Evolutionary conservation across 306 rosid genomes (phyloP).

Genomic region (Inga laurina): DNA sequence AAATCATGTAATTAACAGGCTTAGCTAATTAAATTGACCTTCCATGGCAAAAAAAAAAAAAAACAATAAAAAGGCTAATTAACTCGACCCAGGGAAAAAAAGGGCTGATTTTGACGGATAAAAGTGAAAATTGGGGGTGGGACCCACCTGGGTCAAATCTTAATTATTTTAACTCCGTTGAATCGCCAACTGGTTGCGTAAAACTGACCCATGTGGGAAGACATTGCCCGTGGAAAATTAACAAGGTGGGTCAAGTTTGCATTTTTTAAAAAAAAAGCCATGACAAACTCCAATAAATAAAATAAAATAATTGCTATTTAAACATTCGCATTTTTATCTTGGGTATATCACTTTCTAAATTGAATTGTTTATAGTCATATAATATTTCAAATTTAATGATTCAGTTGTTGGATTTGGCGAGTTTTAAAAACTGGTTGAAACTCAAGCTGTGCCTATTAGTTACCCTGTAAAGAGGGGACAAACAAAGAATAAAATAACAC

Average conservation of each 20-base stretch:
- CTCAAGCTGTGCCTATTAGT: conserved; percentile 20
- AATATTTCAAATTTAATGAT: background rate
- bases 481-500: conserved; percentile 14
- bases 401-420: background rate
- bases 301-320: background rate
- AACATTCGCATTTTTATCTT: background rate
- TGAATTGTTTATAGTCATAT: no score
- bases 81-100: background rate
- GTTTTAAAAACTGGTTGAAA: background rate
- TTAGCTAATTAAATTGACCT: background rate
- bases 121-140: background rate
- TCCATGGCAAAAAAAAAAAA: no score
- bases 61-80: no score
- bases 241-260: conserved; percentile 35
- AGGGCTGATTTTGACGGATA: background rate
- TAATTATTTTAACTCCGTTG: background rate
- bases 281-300: background rate
- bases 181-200: background rate
- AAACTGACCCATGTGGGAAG: conserved; percentile 30
- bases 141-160: background rate
- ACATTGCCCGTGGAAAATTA: conserved; percentile 23
- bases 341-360: background rate
- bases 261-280: background rate
- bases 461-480: conserved; percentile 40
- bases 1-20: no score